Conservation (phyloP, 2,329 filamentous ascomycete genomes). For the Scedosporium apiospermum region DNA sequence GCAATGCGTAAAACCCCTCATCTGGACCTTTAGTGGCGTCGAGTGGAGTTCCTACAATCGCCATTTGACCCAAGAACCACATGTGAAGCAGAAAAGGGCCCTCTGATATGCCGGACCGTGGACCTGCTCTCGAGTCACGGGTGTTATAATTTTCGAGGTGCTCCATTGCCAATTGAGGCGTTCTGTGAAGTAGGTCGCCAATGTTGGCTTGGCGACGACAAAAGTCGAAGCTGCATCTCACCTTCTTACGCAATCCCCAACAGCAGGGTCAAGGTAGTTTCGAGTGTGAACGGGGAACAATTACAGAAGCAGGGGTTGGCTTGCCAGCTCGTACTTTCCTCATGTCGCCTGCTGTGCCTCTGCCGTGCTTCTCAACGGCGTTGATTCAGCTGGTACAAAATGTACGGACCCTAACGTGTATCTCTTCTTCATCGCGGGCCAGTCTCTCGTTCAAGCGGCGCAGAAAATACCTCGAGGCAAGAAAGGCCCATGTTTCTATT, state of each 20-base stretch:
- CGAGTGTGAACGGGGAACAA: neutral
- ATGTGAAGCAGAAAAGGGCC: no score
- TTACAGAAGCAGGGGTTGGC: neutral
- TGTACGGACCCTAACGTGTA: no score
- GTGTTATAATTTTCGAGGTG: neutral
- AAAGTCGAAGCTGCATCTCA: neutral
- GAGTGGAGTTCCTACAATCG: neutral
- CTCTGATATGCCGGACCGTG: no score
- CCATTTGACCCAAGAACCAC: no score
- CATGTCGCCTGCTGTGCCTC: no score
- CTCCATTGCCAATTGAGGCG: neutral
- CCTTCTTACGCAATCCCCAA: neutral
- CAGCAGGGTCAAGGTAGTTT: neutral
- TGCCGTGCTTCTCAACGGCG: no score
- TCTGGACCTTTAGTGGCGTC: neutral
- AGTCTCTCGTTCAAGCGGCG: no score
- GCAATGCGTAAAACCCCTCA: neutral
- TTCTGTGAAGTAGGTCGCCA: neutral
- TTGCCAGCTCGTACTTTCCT: no score
- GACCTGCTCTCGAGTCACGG: neutral
- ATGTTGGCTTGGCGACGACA: neutral
- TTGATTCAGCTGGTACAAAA: no score
- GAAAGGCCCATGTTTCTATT: no score
- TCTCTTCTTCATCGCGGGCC: no score
- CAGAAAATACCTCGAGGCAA: no score